These are phyloP conservation scores for Trichophyton benhamiae DNA, from an alignment of 2,329 filamentous ascomycete species.

Conservation along the genomic window DNA sequence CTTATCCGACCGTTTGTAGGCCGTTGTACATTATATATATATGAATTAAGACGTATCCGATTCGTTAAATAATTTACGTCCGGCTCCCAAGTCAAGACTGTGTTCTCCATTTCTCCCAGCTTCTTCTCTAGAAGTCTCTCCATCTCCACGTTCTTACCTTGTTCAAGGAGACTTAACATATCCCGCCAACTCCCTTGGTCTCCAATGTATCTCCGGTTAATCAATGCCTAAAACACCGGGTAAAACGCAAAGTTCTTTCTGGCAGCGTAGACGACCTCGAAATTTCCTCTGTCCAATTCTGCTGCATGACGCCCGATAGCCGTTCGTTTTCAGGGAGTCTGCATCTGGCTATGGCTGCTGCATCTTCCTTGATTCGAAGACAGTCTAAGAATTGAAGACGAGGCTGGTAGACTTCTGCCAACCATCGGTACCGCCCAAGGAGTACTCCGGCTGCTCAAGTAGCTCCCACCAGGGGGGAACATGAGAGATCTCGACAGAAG, in stretches of 20 bases:
- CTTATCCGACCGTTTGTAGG: neutral
- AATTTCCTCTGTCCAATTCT: conserved; percentile 16
- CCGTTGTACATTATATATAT: neutral
- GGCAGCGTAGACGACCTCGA: conserved; percentile 15
- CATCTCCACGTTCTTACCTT: conserved; percentile 13
- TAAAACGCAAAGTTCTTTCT: conserved; percentile 20
- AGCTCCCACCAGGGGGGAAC: conserved; percentile 4
- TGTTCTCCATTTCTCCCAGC: conserved; percentile 8
- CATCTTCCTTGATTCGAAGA: conserved; percentile 6
- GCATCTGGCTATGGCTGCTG: conserved; percentile 2
- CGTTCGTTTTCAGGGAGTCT: conserved; percentile 9
- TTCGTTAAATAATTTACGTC: neutral
- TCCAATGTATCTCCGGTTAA: conserved; percentile 19
- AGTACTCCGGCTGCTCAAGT: no score
- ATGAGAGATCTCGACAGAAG: conserved; percentile 29
- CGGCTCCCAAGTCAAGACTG: neutral
- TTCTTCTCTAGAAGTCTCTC: conserved; percentile 15
- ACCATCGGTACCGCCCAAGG: no score
- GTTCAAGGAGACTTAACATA: conserved; percentile 13
- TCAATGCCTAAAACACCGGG: conserved; percentile 17
- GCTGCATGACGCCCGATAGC: conserved; percentile 14
- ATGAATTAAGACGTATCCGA: neutral
- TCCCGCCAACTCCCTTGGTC: conserved; percentile 11
- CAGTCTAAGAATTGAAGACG: no score
- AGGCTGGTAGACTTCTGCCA: no score